Conservation (phyloP, 2,329 filamentous ascomycete genomes). For the Zymoseptoria crescenta region DNA sequence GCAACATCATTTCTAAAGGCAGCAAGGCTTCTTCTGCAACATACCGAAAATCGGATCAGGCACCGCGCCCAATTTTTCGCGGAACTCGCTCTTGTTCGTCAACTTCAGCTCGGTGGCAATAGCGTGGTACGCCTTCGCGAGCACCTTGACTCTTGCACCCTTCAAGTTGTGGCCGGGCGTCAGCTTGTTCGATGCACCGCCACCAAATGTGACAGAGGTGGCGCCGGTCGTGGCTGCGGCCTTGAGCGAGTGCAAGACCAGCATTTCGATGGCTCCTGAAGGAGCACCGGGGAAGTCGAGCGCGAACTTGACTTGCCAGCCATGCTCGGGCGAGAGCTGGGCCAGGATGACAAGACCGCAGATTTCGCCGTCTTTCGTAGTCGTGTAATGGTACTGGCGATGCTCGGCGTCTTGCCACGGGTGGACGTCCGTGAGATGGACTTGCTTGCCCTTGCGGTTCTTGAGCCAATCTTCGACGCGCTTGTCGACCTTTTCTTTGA, state of each 20-base stretch:
- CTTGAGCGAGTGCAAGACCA: conserved; percentile 66
- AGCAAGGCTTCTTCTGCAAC: conserved; percentile 4
- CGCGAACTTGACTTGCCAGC: conserved; percentile 95
- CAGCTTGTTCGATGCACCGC: conserved; percentile 66
- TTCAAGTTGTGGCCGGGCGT: conserved; percentile 74
- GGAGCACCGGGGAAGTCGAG: conserved; percentile 83
- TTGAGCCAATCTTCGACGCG: conserved; percentile 73
- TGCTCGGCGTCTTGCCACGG: conserved; percentile 82
- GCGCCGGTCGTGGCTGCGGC: conserved; percentile 51
- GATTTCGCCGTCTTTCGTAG: conserved; percentile 64
- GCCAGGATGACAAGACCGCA: conserved; percentile 73
- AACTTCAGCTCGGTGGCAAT: conserved; percentile 75
- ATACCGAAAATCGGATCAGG: conserved; percentile 68
- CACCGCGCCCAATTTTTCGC: conserved; percentile 78
- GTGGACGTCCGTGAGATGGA: conserved; percentile 81
- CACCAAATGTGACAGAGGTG: conserved; percentile 74
- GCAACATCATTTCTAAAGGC: neutral
- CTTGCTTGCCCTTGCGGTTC: conserved; percentile 73
- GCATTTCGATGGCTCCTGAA: conserved; percentile 78
- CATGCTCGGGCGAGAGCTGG: conserved; percentile 69
- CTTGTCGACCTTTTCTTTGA: conserved; percentile 61
- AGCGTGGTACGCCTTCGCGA: conserved; percentile 74
- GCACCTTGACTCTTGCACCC: conserved; percentile 70
- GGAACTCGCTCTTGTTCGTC: conserved; percentile 78
- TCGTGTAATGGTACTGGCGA: conserved; percentile 76